Conservation (phyloP, 352 stramenopile species). For the Pythium phragmitis region DNA sequence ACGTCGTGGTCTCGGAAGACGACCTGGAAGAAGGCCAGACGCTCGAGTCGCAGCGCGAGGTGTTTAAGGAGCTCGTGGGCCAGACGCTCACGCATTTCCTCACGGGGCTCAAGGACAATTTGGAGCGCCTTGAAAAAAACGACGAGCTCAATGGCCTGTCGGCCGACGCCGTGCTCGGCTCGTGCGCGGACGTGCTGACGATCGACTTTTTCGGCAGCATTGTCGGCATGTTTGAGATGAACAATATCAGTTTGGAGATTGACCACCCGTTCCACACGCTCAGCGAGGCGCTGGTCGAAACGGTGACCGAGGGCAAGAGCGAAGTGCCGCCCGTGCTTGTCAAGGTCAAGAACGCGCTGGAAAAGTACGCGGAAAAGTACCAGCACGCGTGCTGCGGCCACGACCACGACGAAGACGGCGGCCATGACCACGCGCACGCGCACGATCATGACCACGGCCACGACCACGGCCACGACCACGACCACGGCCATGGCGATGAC, state of each 20-base stretch:
- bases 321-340: slow-evolving; percentile 60
- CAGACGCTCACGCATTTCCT: slow-evolving; percentile 64
- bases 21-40: slow-evolving; percentile 67
- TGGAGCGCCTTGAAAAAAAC: slow-evolving; percentile 38
- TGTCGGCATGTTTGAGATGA: slow-evolving; percentile 97
- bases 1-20: slow-evolving; percentile 73
- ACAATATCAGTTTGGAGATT: slow-evolving; percentile 94
- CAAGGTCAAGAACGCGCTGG: slow-evolving; percentile 61
- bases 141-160: slow-evolving; percentile 62
- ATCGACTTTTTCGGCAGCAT: slow-evolving; percentile 86
- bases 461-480: slow-evolving; percentile 35
- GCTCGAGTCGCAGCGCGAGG: slow-evolving; percentile 59
- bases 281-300: slow-evolving; percentile 55
- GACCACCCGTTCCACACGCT: slow-evolving; percentile 81
- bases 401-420: slow-evolving; percentile 30
- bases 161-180: slow-evolving; percentile 43
- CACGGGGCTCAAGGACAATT: slow-evolving; percentile 53
- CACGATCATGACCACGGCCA: slow-evolving; percentile 36
- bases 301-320: slow-evolving; percentile 56
- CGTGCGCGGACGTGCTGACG: slow-evolving; percentile 55
- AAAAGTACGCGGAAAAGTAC: slow-evolving; percentile 70
- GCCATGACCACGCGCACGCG: slow-evolving; percentile 50
- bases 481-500: slow-evolving; percentile 42
- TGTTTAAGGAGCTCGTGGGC: slow-evolving; percentile 58
- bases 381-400: slow-evolving; percentile 35